Evolutionary conservation across 2,329 filamentous ascomycete genomes (phyloP).

Genomic region (Lecanosticta acicola): DNA sequence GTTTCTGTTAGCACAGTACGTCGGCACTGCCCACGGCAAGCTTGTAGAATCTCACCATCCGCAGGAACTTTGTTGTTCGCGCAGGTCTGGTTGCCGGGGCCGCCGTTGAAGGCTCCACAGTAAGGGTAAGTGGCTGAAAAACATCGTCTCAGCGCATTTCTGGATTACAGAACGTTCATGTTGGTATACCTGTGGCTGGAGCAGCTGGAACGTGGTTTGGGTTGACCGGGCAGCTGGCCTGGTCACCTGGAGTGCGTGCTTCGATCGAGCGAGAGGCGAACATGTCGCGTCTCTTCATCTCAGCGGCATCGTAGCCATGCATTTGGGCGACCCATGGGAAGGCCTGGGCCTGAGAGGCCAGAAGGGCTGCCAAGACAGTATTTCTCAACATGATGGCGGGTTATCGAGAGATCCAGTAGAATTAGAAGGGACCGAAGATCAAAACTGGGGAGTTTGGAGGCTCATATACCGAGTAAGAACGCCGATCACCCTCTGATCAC

Average conservation of each 20-base stretch:
- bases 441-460: too few species aligned
- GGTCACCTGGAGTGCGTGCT: slow-evolving; percentile 10
- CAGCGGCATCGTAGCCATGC: slow-evolving; percentile 16
- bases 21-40: too few species aligned
- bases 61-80: slow-evolving; percentile 29
- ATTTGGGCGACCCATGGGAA: slow-evolving; percentile 38
- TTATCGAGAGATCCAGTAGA: too few species aligned
- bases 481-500: not conserved
- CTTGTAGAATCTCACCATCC: slow-evolving; percentile 40
- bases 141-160: not conserved
- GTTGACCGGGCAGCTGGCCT: slow-evolving; percentile 36
- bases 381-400: slow-evolving; percentile 8
- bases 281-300: slow-evolving; percentile 31
- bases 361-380: slow-evolving; percentile 16
- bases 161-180: too few species aligned
- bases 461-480: not conserved
- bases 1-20: too few species aligned
- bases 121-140: slow-evolving; percentile 29
- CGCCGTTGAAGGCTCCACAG: slow-evolving; percentile 37
- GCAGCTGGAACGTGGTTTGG: slow-evolving; percentile 36
- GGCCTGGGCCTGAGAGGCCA: slow-evolving; percentile 27
- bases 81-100: slow-evolving; percentile 39
- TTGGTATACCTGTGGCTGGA: slow-evolving; percentile 30
- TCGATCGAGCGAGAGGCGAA: slow-evolving; percentile 25
- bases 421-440: too few species aligned